phyloP scores from a whole-genome alignment of 192 early-diverging fungal genomes.

The Bifiguratus adelaidae region DNA sequence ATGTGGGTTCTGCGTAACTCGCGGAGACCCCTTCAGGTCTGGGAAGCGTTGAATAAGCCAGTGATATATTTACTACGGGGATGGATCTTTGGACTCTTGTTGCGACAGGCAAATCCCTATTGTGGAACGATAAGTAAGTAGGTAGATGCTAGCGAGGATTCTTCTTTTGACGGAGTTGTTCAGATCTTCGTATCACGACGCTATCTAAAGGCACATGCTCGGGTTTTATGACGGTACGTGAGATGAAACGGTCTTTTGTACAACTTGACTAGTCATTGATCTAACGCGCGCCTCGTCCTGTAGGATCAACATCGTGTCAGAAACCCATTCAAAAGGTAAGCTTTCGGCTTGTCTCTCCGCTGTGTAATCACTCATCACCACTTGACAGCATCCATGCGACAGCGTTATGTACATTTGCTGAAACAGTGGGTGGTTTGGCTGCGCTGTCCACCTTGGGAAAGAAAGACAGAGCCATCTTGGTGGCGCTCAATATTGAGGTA shows the following conservation, averaged over 20 bases:
- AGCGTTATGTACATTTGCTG: slow-evolving; percentile 40
- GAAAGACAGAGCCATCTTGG: slow-evolving; percentile 36
- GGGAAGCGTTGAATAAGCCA: slow-evolving; percentile 35
- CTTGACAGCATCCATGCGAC: slow-evolving; percentile 31
- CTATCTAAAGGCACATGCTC: slow-evolving; percentile 40
- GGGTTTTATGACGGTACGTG: slow-evolving; percentile 37
- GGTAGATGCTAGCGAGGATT: neutral
- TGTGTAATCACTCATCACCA: neutral
- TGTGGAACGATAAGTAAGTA: slow-evolving; percentile 28
- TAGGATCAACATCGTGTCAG: slow-evolving; percentile 40
- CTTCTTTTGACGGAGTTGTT: slow-evolving; percentile 1
- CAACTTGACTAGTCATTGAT: neutral
- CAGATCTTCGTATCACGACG: slow-evolving; percentile 40
- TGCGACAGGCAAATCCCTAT: slow-evolving; percentile 35
- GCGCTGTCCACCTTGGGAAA: slow-evolving; percentile 28
- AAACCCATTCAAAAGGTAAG: slow-evolving; percentile 32
- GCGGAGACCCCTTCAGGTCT: slow-evolving; percentile 26
- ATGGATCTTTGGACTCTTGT: slow-evolving; percentile 32
- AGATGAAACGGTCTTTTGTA: neutral
- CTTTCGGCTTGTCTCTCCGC: neutral
- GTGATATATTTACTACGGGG: slow-evolving; percentile 31
- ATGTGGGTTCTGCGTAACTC: slow-evolving; percentile 9
- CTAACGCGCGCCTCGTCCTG: neutral
- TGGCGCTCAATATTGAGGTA: slow-evolving; percentile 39
- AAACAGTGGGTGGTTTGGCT: slow-evolving; percentile 42